Conservation (phyloP, 2,329 filamentous ascomycete species). For the Emergomyces pasteurianus region DNA sequence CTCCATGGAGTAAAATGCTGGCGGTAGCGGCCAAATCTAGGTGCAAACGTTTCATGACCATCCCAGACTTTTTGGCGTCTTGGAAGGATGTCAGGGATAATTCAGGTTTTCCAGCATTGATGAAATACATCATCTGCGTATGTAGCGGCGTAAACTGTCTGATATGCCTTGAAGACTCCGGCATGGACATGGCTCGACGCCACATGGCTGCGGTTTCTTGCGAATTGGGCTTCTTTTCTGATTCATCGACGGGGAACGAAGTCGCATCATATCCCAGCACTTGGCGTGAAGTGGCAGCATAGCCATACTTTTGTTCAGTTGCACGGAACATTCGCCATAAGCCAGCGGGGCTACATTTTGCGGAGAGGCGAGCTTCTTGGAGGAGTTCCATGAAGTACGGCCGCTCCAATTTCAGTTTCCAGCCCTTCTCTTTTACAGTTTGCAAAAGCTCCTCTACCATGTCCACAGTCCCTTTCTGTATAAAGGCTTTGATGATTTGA, state of each 20-base stretch:
- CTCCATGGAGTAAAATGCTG: conserved; percentile 21
- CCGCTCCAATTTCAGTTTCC: conserved; percentile 23
- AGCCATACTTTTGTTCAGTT: conserved; percentile 22
- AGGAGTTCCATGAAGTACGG: conserved; percentile 22
- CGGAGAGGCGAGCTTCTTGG: conserved; percentile 22
- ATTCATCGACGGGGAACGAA: conserved; percentile 18
- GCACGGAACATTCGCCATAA: conserved; percentile 32
- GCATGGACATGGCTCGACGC: conserved; percentile 18
- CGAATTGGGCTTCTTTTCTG: conserved; percentile 17
- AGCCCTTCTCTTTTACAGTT: conserved; percentile 20
- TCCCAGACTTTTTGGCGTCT: conserved; percentile 19
- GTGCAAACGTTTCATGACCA: conserved; percentile 22
- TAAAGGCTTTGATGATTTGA: conserved; percentile 29
- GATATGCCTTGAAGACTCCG: conserved; percentile 18
- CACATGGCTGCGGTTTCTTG: conserved; percentile 18
- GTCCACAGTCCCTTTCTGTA: conserved; percentile 26
- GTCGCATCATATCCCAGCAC: conserved; percentile 26
- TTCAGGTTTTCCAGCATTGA: conserved; percentile 25
- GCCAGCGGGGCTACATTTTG: conserved; percentile 24
- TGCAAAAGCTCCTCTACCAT: conserved; percentile 22
- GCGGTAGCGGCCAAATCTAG: conserved; percentile 27
- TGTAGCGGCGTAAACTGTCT: conserved; percentile 24
- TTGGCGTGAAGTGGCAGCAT: conserved; percentile 21
- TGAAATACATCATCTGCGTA: conserved; percentile 26
- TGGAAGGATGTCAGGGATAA: conserved; percentile 22